These are phyloP conservation scores for Skeletonema tropicum DNA, from an alignment of 108 stramenopile species.

Conservation along the genomic window DNA sequence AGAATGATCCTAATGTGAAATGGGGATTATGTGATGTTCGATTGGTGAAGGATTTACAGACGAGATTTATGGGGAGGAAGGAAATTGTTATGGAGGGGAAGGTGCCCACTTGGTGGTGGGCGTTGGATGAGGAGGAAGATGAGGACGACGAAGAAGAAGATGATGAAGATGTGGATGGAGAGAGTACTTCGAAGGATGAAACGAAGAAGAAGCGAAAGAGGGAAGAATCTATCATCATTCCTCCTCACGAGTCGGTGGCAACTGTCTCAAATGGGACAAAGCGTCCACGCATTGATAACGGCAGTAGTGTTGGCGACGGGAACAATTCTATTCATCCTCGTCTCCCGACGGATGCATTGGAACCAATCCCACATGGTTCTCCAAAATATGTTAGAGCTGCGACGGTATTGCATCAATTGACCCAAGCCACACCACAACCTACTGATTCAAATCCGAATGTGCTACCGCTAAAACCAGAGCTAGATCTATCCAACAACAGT, in stretches of 20 bases:
- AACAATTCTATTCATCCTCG: conserved; percentile 3
- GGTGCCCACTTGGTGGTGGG: conserved; percentile 47
- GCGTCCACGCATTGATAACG: conserved; percentile 6
- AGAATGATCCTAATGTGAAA: conserved; percentile 14
- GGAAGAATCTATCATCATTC: conserved; percentile 33
- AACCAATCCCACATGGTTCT: conserved; percentile 38
- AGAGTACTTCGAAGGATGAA: not conserved
- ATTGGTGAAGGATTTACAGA: conserved; percentile 49
- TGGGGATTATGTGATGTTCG: conserved; percentile 49
- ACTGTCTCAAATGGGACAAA: not conserved
- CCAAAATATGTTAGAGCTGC: conserved; percentile 37
- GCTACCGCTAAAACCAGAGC: too few relatives aligned
- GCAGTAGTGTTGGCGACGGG: not conserved
- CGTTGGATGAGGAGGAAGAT: conserved; percentile 36
- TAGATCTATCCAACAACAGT: too few relatives aligned
- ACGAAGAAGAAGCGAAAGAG: conserved; percentile 15
- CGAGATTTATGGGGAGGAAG: conserved; percentile 41
- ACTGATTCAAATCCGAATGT: too few relatives aligned
- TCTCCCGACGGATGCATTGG: conserved; percentile 30
- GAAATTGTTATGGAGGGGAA: conserved; percentile 41
- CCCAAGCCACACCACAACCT: too few relatives aligned
- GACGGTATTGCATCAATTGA: too few relatives aligned
- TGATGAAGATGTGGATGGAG: conserved; percentile 8
- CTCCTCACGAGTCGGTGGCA: conserved; percentile 20
- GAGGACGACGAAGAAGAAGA: conserved; percentile 48